Evolutionary conservation across 2,329 filamentous ascomycete genomes (phyloP).

Genomic region (Trematosphaeria pertusa): DNA sequence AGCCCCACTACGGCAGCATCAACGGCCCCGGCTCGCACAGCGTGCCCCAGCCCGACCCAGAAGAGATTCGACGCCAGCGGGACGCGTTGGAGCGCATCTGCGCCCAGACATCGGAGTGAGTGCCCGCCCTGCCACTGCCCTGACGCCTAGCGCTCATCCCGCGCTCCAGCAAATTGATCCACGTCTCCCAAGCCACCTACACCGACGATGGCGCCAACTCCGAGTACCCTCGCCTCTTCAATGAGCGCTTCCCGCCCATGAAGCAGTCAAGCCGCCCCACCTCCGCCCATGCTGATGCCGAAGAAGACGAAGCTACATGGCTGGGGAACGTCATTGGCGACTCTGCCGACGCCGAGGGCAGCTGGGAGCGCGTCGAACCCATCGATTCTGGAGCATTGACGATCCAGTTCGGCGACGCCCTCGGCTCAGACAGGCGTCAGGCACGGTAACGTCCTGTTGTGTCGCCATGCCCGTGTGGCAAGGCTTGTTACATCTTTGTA

Average conservation of each 20-base stretch:
- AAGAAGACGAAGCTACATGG: slow-evolving; percentile 47
- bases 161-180: slow-evolving; percentile 57
- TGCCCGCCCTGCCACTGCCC: slow-evolving; percentile 10
- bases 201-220: slow-evolving; percentile 47
- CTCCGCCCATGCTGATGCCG: slow-evolving; percentile 24
- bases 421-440: slow-evolving; percentile 29
- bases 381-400: slow-evolving; percentile 45
- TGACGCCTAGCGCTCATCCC: slow-evolving; percentile 28
- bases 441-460: slow-evolving; percentile 14
- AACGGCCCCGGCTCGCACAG: slow-evolving; percentile 37
- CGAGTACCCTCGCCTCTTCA: slow-evolving; percentile 52
- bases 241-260: slow-evolving; percentile 48
- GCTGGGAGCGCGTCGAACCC: slow-evolving; percentile 39
- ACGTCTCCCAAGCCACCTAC: slow-evolving; percentile 53
- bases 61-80: slow-evolving; percentile 56
- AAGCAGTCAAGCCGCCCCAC: slow-evolving; percentile 30
- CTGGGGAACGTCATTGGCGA: slow-evolving; percentile 39
- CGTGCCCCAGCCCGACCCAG: slow-evolving; percentile 54
- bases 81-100: slow-evolving; percentile 59
- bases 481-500: slow-evolving; percentile 24
- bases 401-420: slow-evolving; percentile 44
- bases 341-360: slow-evolving; percentile 31
- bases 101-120: slow-evolving; percentile 57
- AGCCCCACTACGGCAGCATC: slow-evolving; percentile 54
- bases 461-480: slow-evolving; percentile 4